Conservation (phyloP, 1,284 basidiomycete species). For the Malassezia psittaci region DNA sequence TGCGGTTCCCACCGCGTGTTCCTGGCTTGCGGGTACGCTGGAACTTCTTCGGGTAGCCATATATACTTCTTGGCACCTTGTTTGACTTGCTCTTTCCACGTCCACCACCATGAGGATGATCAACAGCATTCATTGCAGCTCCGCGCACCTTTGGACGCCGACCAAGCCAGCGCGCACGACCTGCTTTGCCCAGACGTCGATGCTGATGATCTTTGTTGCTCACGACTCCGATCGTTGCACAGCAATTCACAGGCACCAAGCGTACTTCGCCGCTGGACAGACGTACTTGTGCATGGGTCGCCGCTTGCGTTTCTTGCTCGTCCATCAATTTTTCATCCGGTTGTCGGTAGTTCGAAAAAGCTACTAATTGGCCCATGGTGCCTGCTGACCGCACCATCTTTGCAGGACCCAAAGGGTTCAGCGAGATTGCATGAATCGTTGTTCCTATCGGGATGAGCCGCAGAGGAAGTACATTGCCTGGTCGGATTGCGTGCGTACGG, state of each 20-base stretch:
- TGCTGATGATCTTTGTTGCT: constrained; percentile 86
- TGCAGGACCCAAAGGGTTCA: constrained; percentile 66
- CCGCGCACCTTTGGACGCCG: constrained; percentile 78
- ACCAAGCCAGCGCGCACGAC: constrained; percentile 78
- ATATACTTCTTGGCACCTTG: constrained; percentile 55
- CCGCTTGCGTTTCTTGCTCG: constrained; percentile 48
- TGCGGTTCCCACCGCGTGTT: constrained; percentile 75
- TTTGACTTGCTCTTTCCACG: constrained; percentile 95
- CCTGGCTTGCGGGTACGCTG: constrained; percentile 83
- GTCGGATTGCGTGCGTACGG: constrained; percentile 71
- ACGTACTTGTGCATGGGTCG: constrained; percentile 67
- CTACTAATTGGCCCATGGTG: constrained; percentile 63
- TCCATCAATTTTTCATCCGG: constrained; percentile 2
- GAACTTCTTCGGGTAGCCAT: constrained; percentile 85
- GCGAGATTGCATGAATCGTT: constrained; percentile 73
- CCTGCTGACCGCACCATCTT: constrained; percentile 83
- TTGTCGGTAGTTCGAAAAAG: constrained; percentile 28
- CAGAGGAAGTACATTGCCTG: constrained; percentile 86
- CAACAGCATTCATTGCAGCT: constrained; percentile 94
- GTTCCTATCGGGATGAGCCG: constrained; percentile 85
- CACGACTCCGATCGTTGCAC: constrained; percentile 80
- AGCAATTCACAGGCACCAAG: constrained; percentile 69
- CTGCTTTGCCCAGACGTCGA: constrained; percentile 78
- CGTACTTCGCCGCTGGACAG: constrained; percentile 88
- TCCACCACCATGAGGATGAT: constrained; percentile 96